Evolutionary conservation across 345 rosid genomes (phyloP).

Genomic region (Bruguiera gymnorhiza): DNA sequence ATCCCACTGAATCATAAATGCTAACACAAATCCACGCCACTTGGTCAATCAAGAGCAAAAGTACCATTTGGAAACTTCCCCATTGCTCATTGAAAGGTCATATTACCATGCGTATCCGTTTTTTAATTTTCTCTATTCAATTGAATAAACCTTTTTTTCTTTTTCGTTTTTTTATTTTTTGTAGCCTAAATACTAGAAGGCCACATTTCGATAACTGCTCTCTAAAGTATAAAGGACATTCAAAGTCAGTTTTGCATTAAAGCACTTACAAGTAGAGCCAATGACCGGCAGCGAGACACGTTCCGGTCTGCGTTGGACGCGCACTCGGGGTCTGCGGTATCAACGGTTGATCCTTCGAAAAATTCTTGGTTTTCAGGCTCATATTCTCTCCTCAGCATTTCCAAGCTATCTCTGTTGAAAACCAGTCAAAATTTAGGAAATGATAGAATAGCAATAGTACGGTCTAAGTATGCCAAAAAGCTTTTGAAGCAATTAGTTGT

Average conservation of each 20-base stretch:
- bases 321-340: slow-evolving; percentile 37
- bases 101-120: background rate
- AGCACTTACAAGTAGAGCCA: slow-evolving; percentile 60
- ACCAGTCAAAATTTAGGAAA: background rate
- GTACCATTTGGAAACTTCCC: background rate
- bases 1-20: background rate
- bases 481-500: slow-evolving; percentile 25
- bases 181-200: no score
- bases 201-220: no score
- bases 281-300: slow-evolving; percentile 51
- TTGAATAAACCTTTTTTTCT: no score
- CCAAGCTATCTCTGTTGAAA: slow-evolving; percentile 53
- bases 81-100: background rate
- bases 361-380: slow-evolving; percentile 23
- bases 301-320: slow-evolving; percentile 44
- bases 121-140: background rate
- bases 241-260: background rate
- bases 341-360: slow-evolving; percentile 26
- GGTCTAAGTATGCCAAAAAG: slow-evolving; percentile 1
- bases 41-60: slow-evolving; percentile 6
- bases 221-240: no score
- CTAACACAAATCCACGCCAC: background rate
- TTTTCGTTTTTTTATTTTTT: no score
- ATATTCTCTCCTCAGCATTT: slow-evolving; percentile 35
- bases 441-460: background rate